These are phyloP conservation scores for Lichtheimia ornata DNA, from an alignment of 371 early-diverging fungal species.

Conservation along the genomic window DNA sequence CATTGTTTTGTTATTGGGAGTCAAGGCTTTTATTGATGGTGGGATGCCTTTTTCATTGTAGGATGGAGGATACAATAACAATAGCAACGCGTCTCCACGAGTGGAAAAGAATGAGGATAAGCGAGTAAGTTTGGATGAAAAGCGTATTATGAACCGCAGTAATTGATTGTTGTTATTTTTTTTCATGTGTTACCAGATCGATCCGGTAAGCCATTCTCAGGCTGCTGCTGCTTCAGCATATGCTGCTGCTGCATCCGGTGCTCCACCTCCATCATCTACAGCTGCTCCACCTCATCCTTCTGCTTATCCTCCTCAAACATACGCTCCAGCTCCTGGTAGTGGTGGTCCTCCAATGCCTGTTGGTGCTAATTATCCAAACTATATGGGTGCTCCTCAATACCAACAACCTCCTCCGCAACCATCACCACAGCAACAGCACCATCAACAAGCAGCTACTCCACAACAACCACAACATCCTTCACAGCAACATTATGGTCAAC, in stretches of 20 bases:
- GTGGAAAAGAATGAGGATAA: constrained; percentile 19
- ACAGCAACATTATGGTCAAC: constrained; percentile 33
- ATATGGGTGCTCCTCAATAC: constrained; percentile 6
- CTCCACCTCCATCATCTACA: neutral
- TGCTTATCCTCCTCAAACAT: constrained; percentile 3
- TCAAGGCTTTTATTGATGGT: no score
- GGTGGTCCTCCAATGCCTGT: constrained; percentile 3
- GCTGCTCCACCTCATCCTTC: neutral
- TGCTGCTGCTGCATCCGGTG: neutral
- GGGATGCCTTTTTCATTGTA: neutral
- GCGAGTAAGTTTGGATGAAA: neutral
- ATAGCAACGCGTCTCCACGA: constrained; percentile 14
- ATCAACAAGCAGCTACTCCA: no score
- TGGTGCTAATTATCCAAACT: constrained; percentile 2
- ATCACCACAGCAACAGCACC: neutral
- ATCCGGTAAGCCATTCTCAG: neutral
- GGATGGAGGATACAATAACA: constrained; percentile 5
- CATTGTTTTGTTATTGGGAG: neutral
- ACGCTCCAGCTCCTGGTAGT: constrained; percentile 1
- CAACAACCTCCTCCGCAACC: constrained; percentile 11
- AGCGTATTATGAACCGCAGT: neutral
- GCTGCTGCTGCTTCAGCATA: neutral
- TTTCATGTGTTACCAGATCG: neutral
- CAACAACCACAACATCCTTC: constrained; percentile 27
- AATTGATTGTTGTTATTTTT: constrained; percentile 1